A percentile compares a stretch with the other conserved stretches of the same genome.
Evolutionary conservation across 2,329 filamentous ascomycete species (phyloP).

Genomic region (Claviceps purpurea): DNA sequence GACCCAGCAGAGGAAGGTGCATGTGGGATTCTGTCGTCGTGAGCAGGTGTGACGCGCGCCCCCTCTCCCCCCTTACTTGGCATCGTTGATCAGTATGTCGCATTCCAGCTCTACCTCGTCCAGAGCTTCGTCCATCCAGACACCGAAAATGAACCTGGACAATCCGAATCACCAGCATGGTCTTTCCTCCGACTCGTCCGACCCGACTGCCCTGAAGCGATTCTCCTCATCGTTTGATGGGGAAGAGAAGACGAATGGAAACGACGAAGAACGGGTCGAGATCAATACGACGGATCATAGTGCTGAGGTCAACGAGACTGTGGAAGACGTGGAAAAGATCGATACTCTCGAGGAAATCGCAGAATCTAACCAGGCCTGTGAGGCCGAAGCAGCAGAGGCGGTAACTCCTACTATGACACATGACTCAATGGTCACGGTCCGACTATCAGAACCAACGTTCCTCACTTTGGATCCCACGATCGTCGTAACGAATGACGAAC

Average conservation of each 20-base stretch:
- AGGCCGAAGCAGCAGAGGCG: slow-evolving; percentile 13
- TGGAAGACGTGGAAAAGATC: neutral
- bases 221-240: slow-evolving; percentile 1
- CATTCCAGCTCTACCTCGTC: slow-evolving; percentile 15
- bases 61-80: slow-evolving; percentile 1
- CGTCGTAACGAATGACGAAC: slow-evolving; percentile 11
- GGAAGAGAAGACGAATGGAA: neutral
- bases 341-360: neutral
- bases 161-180: slow-evolving; percentile 15
- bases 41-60: neutral
- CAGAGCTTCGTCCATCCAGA: slow-evolving; percentile 8
- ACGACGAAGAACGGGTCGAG: neutral
- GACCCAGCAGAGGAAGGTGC: slow-evolving; percentile 5
- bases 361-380: slow-evolving; percentile 8
- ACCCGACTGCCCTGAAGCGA: slow-evolving; percentile 8
- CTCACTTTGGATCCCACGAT: slow-evolving; percentile 36
- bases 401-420: slow-evolving; percentile 29
- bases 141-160: slow-evolving; percentile 17
- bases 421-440: slow-evolving; percentile 68
- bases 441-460: slow-evolving; percentile 50
- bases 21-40: slow-evolving; percentile 4
- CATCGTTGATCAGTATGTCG: slow-evolving; percentile 11
- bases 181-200: slow-evolving; percentile 15
- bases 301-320: neutral
- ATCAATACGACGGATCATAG: neutral